Conservation (phyloP, 2,329 filamentous ascomycete genomes). For the Aspergillus ochraceoroseus region DNA sequence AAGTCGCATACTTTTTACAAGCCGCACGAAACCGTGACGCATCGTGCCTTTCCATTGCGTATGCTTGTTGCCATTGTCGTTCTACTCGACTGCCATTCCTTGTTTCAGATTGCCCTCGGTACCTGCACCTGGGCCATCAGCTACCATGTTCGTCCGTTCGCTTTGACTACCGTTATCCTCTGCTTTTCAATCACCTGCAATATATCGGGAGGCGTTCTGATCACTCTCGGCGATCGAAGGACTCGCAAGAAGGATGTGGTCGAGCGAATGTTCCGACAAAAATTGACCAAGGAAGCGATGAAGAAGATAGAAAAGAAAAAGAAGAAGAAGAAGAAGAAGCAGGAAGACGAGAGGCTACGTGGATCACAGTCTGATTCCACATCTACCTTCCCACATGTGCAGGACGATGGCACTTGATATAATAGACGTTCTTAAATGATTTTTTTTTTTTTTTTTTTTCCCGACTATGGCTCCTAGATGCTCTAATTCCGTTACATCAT, state of each 20-base stretch:
- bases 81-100: constrained; percentile 71
- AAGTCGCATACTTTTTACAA: constrained; percentile 87
- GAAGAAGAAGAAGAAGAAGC: constrained; percentile 28
- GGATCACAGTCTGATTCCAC: constrained; percentile 17
- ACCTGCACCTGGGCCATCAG: constrained; percentile 73
- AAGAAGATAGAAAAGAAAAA: constrained; percentile 51
- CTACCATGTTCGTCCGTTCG: constrained; percentile 63
- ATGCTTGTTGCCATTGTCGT: constrained; percentile 73
- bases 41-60: constrained; percentile 70
- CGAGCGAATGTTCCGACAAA: constrained; percentile 69
- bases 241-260: constrained; percentile 83
- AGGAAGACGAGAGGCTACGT: constrained; percentile 2
- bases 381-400: constrained; percentile 10
- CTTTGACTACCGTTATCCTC: constrained; percentile 75
- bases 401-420: constrained; percentile 6
- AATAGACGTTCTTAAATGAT: too few relatives aligned
- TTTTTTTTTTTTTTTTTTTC: background rate
- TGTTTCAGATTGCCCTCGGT: constrained; percentile 74
- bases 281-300: constrained; percentile 64
- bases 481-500: background rate
- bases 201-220: constrained; percentile 69
- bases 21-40: constrained; percentile 77
- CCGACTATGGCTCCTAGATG: background rate
- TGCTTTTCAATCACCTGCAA: constrained; percentile 74
- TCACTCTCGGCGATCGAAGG: constrained; percentile 67